A percentile compares a stretch with the other conserved stretches of the same genome.
These are phyloP conservation scores for Sporothrix globosa DNA, from an alignment of 2,329 filamentous ascomycete species.

Conservation along the genomic window DNA sequence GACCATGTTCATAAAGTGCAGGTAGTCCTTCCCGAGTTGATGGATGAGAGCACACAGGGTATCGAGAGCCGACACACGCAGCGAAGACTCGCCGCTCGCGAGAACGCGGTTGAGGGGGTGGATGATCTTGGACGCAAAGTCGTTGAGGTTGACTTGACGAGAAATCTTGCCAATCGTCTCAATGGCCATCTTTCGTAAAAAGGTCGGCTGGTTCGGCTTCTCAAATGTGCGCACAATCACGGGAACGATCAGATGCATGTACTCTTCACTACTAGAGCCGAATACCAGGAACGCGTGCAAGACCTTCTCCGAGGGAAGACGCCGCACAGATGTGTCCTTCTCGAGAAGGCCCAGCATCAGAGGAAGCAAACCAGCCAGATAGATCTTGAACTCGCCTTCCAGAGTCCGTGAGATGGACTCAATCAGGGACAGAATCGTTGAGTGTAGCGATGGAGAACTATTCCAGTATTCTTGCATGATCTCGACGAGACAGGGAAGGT, in stretches of 20 bases:
- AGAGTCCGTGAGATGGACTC: slow-evolving; percentile 92
- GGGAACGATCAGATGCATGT: slow-evolving; percentile 98
- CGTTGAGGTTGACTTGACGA: slow-evolving; percentile 93
- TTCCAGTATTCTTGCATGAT: slow-evolving; percentile 92
- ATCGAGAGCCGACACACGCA: slow-evolving; percentile 84
- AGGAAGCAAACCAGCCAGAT: slow-evolving; percentile 83
- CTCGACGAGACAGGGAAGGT: slow-evolving; percentile 81
- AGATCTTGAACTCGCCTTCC: slow-evolving; percentile 97
- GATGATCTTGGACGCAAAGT: slow-evolving; percentile 94
- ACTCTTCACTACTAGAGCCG: slow-evolving; percentile 92
- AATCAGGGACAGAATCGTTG: slow-evolving; percentile 87
- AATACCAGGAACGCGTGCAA: slow-evolving; percentile 96
- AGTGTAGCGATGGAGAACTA: slow-evolving; percentile 75
- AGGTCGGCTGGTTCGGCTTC: slow-evolving; percentile 76
- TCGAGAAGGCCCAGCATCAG: slow-evolving; percentile 94
- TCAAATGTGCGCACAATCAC: slow-evolving; percentile 95
- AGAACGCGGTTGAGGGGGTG: slow-evolving; percentile 88
- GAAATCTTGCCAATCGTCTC: slow-evolving; percentile 94
- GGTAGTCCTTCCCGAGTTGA: slow-evolving; percentile 91
- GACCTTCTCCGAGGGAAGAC: slow-evolving; percentile 84
- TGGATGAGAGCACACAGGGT: slow-evolving; percentile 94
- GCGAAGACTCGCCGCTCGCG: slow-evolving; percentile 67
- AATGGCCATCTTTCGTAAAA: slow-evolving; percentile 84
- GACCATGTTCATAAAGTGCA: slow-evolving; percentile 90
- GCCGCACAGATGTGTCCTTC: slow-evolving; percentile 73